Evolutionary conservation across 2,329 filamentous ascomycete species (phyloP).

Genomic region (Chaetomiaceae sp.): DNA sequence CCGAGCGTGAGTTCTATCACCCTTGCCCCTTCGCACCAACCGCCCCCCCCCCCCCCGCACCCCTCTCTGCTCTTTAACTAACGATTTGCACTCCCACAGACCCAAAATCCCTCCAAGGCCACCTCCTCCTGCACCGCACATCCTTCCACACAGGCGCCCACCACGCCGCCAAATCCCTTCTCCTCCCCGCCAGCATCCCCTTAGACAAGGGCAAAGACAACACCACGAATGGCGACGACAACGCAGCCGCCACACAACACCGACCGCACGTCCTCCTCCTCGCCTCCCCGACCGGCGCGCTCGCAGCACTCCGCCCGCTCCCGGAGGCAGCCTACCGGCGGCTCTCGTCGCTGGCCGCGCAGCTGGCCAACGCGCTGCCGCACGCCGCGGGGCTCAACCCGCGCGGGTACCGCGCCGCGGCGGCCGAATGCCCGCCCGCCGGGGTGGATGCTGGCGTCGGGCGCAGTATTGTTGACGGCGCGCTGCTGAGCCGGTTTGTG

Average conservation of each 20-base stretch:
- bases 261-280: slow-evolving; percentile 53
- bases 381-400: slow-evolving; percentile 78
- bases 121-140: slow-evolving; percentile 77
- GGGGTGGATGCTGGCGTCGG: slow-evolving; percentile 54
- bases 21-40: background rate
- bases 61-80: slow-evolving; percentile 14
- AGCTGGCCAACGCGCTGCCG: slow-evolving; percentile 69
- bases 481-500: slow-evolving; percentile 66
- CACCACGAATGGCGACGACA: slow-evolving; percentile 25
- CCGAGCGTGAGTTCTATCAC: slow-evolving; percentile 64
- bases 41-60: background rate
- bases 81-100: slow-evolving; percentile 46
- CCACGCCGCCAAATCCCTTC: slow-evolving; percentile 64
- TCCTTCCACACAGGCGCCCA: slow-evolving; percentile 83
- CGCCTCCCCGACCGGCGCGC: slow-evolving; percentile 66
- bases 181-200: slow-evolving; percentile 57
- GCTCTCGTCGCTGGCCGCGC: slow-evolving; percentile 72
- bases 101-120: slow-evolving; percentile 85
- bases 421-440: slow-evolving; percentile 33
- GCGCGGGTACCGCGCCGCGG: slow-evolving; percentile 62
- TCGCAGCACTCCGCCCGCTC: slow-evolving; percentile 72
- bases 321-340: slow-evolving; percentile 77
- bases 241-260: slow-evolving; percentile 18
- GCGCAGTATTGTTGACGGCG: slow-evolving; percentile 70
- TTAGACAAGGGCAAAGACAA: slow-evolving; percentile 25